phyloP scores from a whole-genome alignment of 2,329 filamentous ascomycete genomes.

The Whalleya microplaca region DNA sequence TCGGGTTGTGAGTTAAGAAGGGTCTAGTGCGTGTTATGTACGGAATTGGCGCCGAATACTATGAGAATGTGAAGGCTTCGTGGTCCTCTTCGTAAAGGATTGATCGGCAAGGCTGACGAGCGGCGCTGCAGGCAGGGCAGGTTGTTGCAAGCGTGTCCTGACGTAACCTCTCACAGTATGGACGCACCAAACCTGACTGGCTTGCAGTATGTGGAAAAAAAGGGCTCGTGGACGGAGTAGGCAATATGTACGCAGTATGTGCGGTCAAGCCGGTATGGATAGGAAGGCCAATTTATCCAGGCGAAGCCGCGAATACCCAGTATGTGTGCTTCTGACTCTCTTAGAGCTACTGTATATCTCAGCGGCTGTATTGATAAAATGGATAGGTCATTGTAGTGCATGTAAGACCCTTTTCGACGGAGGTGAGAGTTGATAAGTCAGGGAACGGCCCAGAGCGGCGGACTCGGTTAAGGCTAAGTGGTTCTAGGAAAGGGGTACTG shows the following conservation, averaged over 20 bases:
- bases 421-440: neutral
- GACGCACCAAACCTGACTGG: too few relatives aligned
- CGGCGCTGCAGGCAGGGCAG: constrained; percentile 18
- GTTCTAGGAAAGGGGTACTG: neutral
- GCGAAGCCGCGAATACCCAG: constrained; percentile 2
- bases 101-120: constrained; percentile 16
- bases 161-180: neutral
- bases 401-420: neutral
- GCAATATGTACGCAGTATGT: neutral
- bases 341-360: neutral
- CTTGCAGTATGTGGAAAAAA: neutral
- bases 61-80: constrained; percentile 1
- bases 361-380: too few relatives aligned
- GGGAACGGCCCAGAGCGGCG: neutral
- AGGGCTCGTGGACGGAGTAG: neutral
- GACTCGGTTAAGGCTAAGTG: neutral
- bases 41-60: neutral
- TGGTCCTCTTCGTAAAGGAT: constrained; percentile 8
- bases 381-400: neutral
- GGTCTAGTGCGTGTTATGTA: neutral
- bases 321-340: neutral
- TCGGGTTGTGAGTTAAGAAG: neutral
- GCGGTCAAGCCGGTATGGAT: neutral
- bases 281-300: constrained; percentile 17
- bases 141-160: neutral